Evolutionary conservation across 441 rosid species (phyloP).

Genomic region (Bruguiera hainesii): DNA sequence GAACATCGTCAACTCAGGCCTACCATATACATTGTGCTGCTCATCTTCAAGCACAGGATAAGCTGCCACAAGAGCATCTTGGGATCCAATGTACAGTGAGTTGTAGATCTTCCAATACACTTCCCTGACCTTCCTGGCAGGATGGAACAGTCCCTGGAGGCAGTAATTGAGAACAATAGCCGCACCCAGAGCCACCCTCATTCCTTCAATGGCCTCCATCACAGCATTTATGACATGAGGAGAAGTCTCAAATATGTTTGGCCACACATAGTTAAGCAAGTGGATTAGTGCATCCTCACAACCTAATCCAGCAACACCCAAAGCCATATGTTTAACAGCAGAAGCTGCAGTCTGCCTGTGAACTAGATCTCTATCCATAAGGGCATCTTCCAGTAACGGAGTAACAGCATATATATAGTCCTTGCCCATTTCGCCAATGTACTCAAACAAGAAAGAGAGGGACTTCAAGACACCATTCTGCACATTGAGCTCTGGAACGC

Average conservation of each 20-base stretch:
- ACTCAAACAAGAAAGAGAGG: slow-evolving; percentile 89
- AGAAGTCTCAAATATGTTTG: slow-evolving; percentile 97
- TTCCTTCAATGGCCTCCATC: slow-evolving; percentile 95
- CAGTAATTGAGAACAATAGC: slow-evolving; percentile 85
- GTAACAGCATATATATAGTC: slow-evolving; percentile 98
- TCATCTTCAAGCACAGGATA: slow-evolving; percentile 80
- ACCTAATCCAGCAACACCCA: slow-evolving; percentile 97
- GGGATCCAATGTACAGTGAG: slow-evolving; percentile 84
- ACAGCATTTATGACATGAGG: slow-evolving; percentile 96
- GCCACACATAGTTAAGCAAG: slow-evolving; percentile 93
- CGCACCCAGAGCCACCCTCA: slow-evolving; percentile 91
- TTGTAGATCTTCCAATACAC: slow-evolving; percentile 99
- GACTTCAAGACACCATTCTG: slow-evolving; percentile 98
- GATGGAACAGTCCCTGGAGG: slow-evolving; percentile 95
- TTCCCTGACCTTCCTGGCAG: slow-evolving; percentile 93
- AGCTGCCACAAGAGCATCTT: slow-evolving; percentile 90
- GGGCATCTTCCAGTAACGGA: slow-evolving; percentile 94
- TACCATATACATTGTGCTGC: slow-evolving; percentile 64
- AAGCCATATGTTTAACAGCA: slow-evolving; percentile 96
- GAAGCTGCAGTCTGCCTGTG: slow-evolving; percentile 99
- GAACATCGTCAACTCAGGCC: slow-evolving; percentile 88
- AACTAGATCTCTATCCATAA: slow-evolving; percentile 95
- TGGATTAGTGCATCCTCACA: slow-evolving; percentile 97
- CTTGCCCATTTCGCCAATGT: slow-evolving; percentile 98
- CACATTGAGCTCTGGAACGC: slow-evolving; percentile 93